Evolutionary conservation across 1,284 basidiomycete species (phyloP).

Genomic region (Malassezia brasiliensis): DNA sequence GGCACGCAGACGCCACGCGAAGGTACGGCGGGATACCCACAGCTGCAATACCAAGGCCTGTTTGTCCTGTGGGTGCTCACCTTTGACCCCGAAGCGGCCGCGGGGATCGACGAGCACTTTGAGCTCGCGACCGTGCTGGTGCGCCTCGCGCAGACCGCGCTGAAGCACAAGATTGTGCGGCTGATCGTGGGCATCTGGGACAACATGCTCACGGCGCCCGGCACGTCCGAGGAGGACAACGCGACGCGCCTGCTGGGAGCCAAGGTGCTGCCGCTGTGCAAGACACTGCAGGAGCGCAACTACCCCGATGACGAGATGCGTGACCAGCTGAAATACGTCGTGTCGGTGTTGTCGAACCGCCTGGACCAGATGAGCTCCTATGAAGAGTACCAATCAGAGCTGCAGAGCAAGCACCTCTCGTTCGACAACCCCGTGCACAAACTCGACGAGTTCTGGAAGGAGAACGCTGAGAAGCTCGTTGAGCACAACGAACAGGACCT

Average conservation of each 20-base stretch:
- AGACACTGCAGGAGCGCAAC: conserved; percentile 72
- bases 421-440: conserved; percentile 86
- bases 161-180: conserved; percentile 94
- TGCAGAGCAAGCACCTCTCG: conserved; percentile 76
- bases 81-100: conserved; percentile 74
- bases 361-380: conserved; percentile 87
- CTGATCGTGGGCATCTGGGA: conserved; percentile 81
- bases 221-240: conserved; percentile 68
- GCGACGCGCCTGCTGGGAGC: conserved; percentile 84
- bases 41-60: conserved; percentile 86
- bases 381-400: conserved; percentile 87
- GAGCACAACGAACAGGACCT: conserved; percentile 87
- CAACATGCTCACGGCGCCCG: conserved; percentile 60
- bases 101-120: conserved; percentile 79
- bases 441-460: conserved; percentile 94
- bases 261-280: conserved; percentile 72
- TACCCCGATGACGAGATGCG: conserved; percentile 82
- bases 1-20: not conserved
- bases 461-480: conserved; percentile 72
- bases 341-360: conserved; percentile 66
- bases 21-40: conserved; percentile 50
- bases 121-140: conserved; percentile 79
- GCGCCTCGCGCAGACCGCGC: conserved; percentile 73
- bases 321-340: conserved; percentile 78
- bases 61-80: conserved; percentile 90